A percentile compares a stretch with the other conserved stretches of the same genome.
phyloP scores from a whole-genome alignment of 257 asterid genomes.

The Solanum pimpinellifolium region DNA sequence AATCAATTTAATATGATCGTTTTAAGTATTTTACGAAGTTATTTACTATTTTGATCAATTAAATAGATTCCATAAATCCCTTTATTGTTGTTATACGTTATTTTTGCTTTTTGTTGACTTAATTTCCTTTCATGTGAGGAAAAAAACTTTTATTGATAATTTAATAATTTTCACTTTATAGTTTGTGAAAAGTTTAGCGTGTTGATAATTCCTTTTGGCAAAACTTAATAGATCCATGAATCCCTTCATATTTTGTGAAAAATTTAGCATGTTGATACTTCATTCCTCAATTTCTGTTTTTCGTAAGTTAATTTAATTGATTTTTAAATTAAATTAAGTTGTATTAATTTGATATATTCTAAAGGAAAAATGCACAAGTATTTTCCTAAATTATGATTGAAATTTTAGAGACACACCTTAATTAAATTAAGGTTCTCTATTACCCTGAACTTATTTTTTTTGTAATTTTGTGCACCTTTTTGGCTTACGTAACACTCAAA shows the following conservation, averaged over 20 bases:
- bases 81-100: neutral
- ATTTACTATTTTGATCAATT: neutral
- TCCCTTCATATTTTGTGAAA: too few species aligned
- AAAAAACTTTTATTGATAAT: neutral
- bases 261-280: too few species aligned
- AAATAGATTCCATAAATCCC: neutral
- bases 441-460: too few species aligned
- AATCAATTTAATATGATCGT: too few species aligned
- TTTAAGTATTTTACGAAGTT: neutral
- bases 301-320: too few species aligned
- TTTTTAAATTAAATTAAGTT: fast-evolving
- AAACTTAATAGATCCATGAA: too few species aligned
- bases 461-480: too few species aligned
- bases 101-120: neutral
- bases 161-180: neutral
- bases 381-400: fast-evolving
- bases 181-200: neutral
- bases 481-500: too few species aligned
- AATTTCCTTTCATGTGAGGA: neutral
- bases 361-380: too few species aligned
- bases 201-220: neutral
- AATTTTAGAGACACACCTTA: too few species aligned
- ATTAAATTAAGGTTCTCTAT: too few species aligned
- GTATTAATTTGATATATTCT: too few species aligned
- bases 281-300: fast-evolving